Evolutionary conservation across 305 asterid genomes (phyloP).

Genomic region (Rubia tinctorum): DNA sequence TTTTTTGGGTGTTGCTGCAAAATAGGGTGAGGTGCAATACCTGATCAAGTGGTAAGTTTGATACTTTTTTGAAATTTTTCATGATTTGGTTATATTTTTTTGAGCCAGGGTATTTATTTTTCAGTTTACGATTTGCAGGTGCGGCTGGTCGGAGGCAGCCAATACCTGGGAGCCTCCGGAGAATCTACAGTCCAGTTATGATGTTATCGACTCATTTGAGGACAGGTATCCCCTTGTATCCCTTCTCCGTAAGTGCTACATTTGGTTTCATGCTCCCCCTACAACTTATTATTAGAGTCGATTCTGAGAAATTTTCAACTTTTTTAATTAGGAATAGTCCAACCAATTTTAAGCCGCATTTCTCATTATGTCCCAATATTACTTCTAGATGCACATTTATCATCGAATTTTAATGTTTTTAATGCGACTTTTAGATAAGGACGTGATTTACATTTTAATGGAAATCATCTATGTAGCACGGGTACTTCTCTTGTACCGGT

Average conservation of each 20-base stretch:
- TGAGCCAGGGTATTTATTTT: not conserved
- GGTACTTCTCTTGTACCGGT: too few relatives aligned
- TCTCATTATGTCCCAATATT: too few relatives aligned
- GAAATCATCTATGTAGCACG: not conserved
- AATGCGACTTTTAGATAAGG: not conserved
- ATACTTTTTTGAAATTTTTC: not conserved
- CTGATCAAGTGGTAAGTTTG: constrained; percentile 87
- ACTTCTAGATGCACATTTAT: too few relatives aligned
- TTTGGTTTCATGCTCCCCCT: not conserved
- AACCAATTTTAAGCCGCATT: not conserved
- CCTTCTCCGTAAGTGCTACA: constrained; percentile 13
- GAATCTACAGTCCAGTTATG: constrained; percentile 60
- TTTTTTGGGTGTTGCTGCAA: not conserved
- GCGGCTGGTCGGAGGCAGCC: constrained; percentile 91
- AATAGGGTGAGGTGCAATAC: constrained; percentile 81
- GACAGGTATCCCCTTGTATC: constrained; percentile 34
- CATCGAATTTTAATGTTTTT: too few relatives aligned
- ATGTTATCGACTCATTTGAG: constrained; percentile 58
- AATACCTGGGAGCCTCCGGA: constrained; percentile 98
- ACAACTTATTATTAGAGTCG: not conserved
- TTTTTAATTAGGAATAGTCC: not conserved
- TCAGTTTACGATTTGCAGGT: constrained; percentile 46
- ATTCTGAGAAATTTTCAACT: not conserved
- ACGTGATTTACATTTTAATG: not conserved
- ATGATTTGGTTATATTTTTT: not conserved